phyloP scores from a whole-genome alignment of 2,329 filamentous ascomycete genomes.

The Kalmusia sp. region DNA sequence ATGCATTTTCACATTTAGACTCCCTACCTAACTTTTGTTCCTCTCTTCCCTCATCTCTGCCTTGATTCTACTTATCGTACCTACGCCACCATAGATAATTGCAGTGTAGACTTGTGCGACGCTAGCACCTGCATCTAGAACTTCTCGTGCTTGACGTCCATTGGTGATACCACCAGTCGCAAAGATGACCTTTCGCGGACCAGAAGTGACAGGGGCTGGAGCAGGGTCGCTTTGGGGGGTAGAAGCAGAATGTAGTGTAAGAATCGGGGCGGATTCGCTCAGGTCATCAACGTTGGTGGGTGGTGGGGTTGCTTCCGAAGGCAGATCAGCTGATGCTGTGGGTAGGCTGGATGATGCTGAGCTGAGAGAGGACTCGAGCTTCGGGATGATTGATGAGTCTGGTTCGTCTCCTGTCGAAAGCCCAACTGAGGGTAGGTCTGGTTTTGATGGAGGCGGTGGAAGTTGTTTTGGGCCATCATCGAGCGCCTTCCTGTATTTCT shows the following conservation, averaged over 20 bases:
- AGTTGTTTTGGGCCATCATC: conserved; percentile 52
- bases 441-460: conserved; percentile 9
- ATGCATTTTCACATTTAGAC: conserved; percentile 1
- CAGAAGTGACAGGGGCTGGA: conserved; percentile 29
- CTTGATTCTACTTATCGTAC: conserved; percentile 65
- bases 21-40: conserved; percentile 19
- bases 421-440: conserved; percentile 14
- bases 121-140: conserved; percentile 87
- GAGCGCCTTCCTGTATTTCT: conserved; percentile 70
- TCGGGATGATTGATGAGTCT: conserved; percentile 22
- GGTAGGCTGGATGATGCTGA: conserved; percentile 7
- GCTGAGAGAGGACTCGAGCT: conserved; percentile 16
- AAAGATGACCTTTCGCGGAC: conserved; percentile 78
- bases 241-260: conserved; percentile 26
- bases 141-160: conserved; percentile 80
- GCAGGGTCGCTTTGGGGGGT: conserved; percentile 16
- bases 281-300: conserved; percentile 40
- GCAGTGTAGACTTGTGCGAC: conserved; percentile 93
- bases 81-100: conserved; percentile 67
- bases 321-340: conserved; percentile 25
- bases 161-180: conserved; percentile 92
- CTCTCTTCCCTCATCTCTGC: conserved; percentile 56
- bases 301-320: conserved; percentile 22
- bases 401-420: conserved; percentile 20
- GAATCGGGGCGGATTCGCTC: conserved; percentile 33